Evolutionary conservation across 2,329 filamentous ascomycete species (phyloP), one percentile per base, ranked within the genome.

Genomic region (Alternaria arbusti): DNA sequence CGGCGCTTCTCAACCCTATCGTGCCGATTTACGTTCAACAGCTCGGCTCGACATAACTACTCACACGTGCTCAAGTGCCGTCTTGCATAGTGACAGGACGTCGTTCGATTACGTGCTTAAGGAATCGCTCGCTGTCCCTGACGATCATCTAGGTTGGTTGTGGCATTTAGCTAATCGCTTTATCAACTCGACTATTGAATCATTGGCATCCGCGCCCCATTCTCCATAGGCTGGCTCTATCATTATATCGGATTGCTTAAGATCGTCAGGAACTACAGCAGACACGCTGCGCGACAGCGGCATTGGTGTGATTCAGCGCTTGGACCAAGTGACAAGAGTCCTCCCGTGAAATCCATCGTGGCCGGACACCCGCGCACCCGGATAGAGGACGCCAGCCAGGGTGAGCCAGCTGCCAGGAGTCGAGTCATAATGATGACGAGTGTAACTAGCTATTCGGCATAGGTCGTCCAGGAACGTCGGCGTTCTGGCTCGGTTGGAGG

Each of bases 351-450:
- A n/a, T 32, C 20, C 28, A 8, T 58, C 25, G 47, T 43, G 25
- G 40, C 55, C 54, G 55, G 54, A 22, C 40, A n/a, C 28, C 43
- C 54, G 25, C 51, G 45, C 30, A 47, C 55, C 55, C 43, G 30
- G 55, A 54, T 20, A 25, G 22, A 30, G 30, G 43, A 54, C 23
- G 17, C 47, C 23, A 10, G 43, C 40, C 32, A 36, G 32, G 32
- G 15, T 9, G 32, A 36, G 32, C 32, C 59, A 62, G n/a, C n/a
- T 57, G 28, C 13, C 17, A 30, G 26, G 47, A 47, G 28, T 11
- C 59, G 55, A 62, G 47, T 59, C 59, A 59, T 52, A 45, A 20
- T 22, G 23, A 20, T 51, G 32, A 50, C 50, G 55, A 36, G 23
- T 22, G 47, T 36, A 43, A 45, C 28, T 44, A 52, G n/a, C 28